phyloP scores from a whole-genome alignment of 805 yeast genomes.

The Candida corydali region DNA sequence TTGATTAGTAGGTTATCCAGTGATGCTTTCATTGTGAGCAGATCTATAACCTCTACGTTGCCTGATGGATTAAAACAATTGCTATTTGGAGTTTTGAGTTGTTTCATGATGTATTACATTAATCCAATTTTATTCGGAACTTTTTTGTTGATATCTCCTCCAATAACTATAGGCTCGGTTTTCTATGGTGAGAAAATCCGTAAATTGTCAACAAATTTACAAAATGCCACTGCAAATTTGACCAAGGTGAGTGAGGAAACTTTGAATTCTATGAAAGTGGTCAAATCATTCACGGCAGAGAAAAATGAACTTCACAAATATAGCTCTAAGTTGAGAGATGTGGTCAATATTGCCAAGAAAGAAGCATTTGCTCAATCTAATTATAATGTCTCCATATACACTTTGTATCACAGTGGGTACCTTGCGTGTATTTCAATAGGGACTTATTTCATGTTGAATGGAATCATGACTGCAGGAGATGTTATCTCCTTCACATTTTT shows the following conservation, averaged over 20 bases:
- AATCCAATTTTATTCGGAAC: constrained; percentile 41
- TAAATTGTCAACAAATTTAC: constrained; percentile 35
- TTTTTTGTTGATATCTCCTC: constrained; percentile 42
- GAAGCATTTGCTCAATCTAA: constrained; percentile 45
- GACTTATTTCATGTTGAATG: constrained; percentile 37
- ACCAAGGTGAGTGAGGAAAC: constrained; percentile 43
- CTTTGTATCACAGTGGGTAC: constrained; percentile 40
- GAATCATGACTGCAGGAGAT: constrained; percentile 45
- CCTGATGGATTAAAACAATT: constrained; percentile 44
- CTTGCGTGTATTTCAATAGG: constrained; percentile 41
- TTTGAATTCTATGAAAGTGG: constrained; percentile 37
- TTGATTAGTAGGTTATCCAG: constrained; percentile 40
- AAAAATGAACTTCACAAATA: constrained; percentile 37
- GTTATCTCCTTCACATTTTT: constrained; percentile 46
- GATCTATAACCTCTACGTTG: constrained; percentile 39
- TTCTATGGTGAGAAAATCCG: constrained; percentile 44
- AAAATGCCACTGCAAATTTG: constrained; percentile 42
- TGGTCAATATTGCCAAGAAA: constrained; percentile 37
- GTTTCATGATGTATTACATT: constrained; percentile 43
- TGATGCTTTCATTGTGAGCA: constrained; percentile 44
- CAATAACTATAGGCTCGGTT: constrained; percentile 41
- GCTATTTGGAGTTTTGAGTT: constrained; percentile 37
- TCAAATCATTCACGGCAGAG: constrained; percentile 43
- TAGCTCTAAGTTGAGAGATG: constrained; percentile 34
- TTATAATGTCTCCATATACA: constrained; percentile 39